Percentiles rank a stretch among this genome's conserved stretches.
phyloP scores from a whole-genome alignment of 2,329 filamentous ascomycete species.

The Trichoderma sp. region DNA sequence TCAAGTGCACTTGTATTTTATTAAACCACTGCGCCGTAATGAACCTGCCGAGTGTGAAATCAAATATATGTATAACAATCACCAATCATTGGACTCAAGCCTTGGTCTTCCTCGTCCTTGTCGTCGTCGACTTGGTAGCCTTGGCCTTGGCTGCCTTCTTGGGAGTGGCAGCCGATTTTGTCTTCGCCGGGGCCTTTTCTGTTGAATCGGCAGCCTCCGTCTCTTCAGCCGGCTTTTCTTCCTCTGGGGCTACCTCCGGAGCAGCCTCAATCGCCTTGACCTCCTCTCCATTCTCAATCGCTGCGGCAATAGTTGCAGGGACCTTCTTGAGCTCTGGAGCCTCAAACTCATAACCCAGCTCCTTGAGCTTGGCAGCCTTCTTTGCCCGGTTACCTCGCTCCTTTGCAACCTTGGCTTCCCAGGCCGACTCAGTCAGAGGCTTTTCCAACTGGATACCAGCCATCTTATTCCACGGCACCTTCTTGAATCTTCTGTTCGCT shows the following conservation, averaged over 20 bases:
- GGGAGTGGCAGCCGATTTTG: slow-evolving; percentile 28
- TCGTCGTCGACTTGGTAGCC: slow-evolving; percentile 26
- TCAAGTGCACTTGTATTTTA: slow-evolving; percentile 15
- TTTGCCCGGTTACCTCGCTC: slow-evolving; percentile 69
- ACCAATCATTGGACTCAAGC: slow-evolving; percentile 28
- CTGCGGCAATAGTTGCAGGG: slow-evolving; percentile 37
- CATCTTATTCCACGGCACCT: slow-evolving; percentile 83
- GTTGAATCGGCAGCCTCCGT: slow-evolving; percentile 23
- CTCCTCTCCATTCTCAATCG: slow-evolving; percentile 37
- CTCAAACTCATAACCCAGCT: slow-evolving; percentile 79
- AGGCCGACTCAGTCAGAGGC: slow-evolving; percentile 70
- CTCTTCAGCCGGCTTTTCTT: slow-evolving; percentile 28
- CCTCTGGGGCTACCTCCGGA: slow-evolving; percentile 27
- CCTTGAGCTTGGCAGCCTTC: slow-evolving; percentile 73
- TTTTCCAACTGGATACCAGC: slow-evolving; percentile 72
- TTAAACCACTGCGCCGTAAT: slow-evolving; percentile 19
- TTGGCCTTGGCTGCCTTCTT: slow-evolving; percentile 29
- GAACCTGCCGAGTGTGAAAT: not conserved
- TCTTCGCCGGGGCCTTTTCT: slow-evolving; percentile 25
- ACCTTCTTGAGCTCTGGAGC: slow-evolving; percentile 66
- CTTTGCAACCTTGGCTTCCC: slow-evolving; percentile 70
- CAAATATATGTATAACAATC: not conserved
- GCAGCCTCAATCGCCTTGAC: slow-evolving; percentile 39
- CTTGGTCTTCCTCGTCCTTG: slow-evolving; percentile 41
- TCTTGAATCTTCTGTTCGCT: slow-evolving; percentile 86